Conservation (phyloP, 1,284 basidiomycete species). For the Entoloma clypeatum region DNA sequence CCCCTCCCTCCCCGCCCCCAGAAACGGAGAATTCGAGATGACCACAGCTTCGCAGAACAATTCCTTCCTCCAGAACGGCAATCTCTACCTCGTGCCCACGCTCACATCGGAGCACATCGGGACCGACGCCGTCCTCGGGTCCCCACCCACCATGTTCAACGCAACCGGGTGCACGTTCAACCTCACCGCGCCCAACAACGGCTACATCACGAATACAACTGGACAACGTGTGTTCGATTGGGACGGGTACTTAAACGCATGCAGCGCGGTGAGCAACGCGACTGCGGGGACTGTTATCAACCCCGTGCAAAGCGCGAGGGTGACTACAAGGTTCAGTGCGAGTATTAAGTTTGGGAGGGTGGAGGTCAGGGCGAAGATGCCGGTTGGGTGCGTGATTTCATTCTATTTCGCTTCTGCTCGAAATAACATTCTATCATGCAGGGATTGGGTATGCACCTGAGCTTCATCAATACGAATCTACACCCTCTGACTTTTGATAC, state of each 20-base stretch:
- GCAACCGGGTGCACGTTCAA: slow-evolving; percentile 60
- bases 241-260: slow-evolving; percentile 30
- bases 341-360: slow-evolving; percentile 65
- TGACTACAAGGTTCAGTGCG: slow-evolving; percentile 62
- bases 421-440: slow-evolving; percentile 14
- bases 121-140: slow-evolving; percentile 52
- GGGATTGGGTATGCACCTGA: slow-evolving; percentile 32
- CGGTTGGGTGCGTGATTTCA: slow-evolving; percentile 38
- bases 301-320: slow-evolving; percentile 71
- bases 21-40: slow-evolving; percentile 81
- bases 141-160: slow-evolving; percentile 61
- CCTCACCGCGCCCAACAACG: slow-evolving; percentile 32
- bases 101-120: slow-evolving; percentile 69
- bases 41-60: slow-evolving; percentile 64
- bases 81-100: slow-evolving; percentile 79
- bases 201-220: slow-evolving; percentile 27
- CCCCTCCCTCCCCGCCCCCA: slow-evolving; percentile 20
- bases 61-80: slow-evolving; percentile 62
- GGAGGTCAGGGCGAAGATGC: slow-evolving; percentile 66
- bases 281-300: slow-evolving; percentile 69
- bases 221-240: slow-evolving; percentile 39
- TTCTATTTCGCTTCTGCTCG: not conserved
- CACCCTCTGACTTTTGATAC: slow-evolving; percentile 29
- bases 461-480: slow-evolving; percentile 31
- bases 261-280: slow-evolving; percentile 56